Conservation (phyloP, 305 asterid species). For the Striga hermonthica region DNA sequence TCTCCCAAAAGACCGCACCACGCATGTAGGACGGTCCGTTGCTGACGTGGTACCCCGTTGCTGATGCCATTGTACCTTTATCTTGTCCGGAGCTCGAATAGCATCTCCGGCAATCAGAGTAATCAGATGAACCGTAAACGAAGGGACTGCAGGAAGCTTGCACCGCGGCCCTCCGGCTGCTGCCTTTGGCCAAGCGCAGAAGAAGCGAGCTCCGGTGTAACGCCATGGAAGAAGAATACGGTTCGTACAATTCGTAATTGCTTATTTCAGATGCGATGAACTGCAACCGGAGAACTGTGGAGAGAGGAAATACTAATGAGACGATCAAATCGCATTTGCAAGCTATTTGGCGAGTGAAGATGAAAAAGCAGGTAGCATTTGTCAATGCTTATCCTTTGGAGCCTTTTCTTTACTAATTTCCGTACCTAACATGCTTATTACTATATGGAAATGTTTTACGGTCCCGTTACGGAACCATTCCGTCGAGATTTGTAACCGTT, state of each 20-base stretch:
- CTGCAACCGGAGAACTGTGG: neutral
- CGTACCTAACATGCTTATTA: too few relatives aligned
- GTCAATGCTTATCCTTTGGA: neutral
- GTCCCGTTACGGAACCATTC: too few relatives aligned
- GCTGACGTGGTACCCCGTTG: constrained; percentile 62
- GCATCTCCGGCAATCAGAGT: constrained; percentile 37
- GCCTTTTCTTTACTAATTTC: neutral
- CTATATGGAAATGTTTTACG: too few relatives aligned
- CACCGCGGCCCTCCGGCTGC: constrained; percentile 34
- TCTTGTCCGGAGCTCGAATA: constrained; percentile 41
- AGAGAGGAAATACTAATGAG: neutral
- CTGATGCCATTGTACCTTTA: constrained; percentile 36
- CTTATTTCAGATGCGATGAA: neutral
- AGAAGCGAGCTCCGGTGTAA: constrained; percentile 42
- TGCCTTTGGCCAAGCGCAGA: constrained; percentile 37
- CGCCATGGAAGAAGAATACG: constrained; percentile 34
- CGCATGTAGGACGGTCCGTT: constrained; percentile 78
- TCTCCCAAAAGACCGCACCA: constrained; percentile 86
- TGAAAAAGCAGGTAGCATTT: neutral
- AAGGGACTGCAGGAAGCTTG: constrained; percentile 29
- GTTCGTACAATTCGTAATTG: constrained; percentile 12
- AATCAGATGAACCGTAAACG: constrained; percentile 22
- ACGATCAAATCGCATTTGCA: neutral
- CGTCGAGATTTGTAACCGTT: too few relatives aligned
- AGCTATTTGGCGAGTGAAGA: constrained; percentile 3